These are phyloP conservation scores for Acarospora socialis DNA, from an alignment of 2,329 filamentous ascomycete species.

Conservation along the genomic window DNA sequence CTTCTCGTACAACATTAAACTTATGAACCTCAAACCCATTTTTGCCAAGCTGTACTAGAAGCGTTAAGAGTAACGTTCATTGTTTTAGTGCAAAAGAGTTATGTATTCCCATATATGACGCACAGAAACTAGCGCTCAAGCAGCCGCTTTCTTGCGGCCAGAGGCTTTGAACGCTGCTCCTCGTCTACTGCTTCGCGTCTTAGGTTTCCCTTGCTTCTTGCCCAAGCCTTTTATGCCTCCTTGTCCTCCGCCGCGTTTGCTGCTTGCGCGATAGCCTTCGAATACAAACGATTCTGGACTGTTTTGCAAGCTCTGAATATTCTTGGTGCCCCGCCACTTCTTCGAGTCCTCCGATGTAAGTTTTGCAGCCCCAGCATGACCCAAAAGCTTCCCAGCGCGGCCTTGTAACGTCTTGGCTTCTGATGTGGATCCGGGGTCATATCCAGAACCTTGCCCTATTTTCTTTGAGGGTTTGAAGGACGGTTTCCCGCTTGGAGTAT, in stretches of 20 bases:
- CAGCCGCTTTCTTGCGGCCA: constrained; percentile 8
- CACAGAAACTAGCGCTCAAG: too few species aligned
- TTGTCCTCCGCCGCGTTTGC: constrained; percentile 7
- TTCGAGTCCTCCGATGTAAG: constrained; percentile 25
- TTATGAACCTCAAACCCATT: too few species aligned
- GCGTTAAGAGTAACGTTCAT: too few species aligned
- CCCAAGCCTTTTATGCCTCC: not conserved
- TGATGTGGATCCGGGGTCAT: constrained; percentile 55
- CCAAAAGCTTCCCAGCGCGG: constrained; percentile 60
- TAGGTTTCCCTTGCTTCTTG: constrained; percentile 11
- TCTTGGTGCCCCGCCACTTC: not conserved
- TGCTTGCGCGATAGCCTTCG: constrained; percentile 13
- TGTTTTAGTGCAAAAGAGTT: too few species aligned
- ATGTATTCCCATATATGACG: too few species aligned
- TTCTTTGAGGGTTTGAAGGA: constrained; percentile 7
- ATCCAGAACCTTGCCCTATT: constrained; percentile 32
- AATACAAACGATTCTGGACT: constrained; percentile 9
- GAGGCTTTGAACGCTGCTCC: constrained; percentile 11
- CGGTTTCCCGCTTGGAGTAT: constrained; percentile 17
- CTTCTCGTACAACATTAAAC: too few species aligned
- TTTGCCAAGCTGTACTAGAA: too few species aligned
- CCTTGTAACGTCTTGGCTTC: constrained; percentile 58
- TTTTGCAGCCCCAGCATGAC: constrained; percentile 48
- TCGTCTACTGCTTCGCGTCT: constrained; percentile 11
- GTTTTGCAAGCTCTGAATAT: constrained; percentile 1